Percentiles rank a stretch among this genome's conserved stretches.
phyloP scores from a whole-genome alignment of 2,329 filamentous ascomycete species.

The Dactylellina haptotyla region DNA sequence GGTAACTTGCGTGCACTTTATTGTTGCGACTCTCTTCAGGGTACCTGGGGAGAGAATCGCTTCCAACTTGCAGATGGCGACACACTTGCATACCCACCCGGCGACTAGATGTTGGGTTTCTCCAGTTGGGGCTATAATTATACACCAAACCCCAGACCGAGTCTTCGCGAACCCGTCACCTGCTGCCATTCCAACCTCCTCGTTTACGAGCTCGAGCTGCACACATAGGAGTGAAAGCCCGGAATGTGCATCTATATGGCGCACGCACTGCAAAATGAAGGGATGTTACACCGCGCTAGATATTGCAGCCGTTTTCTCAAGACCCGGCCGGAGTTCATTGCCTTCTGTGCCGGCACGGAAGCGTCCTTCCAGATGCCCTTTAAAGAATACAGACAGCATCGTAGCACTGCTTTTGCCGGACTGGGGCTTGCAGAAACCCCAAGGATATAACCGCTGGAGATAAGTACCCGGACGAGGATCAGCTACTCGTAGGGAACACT shows the following conservation, averaged over 20 bases:
- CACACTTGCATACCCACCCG: slow-evolving; percentile 30
- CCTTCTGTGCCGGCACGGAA: too few species aligned
- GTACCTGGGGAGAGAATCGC: background rate
- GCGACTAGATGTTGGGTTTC: slow-evolving; percentile 16
- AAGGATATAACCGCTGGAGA: slow-evolving; percentile 28
- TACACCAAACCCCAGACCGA: background rate
- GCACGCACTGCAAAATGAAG: slow-evolving; percentile 37
- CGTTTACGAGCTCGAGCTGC: background rate
- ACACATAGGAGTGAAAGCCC: too few species aligned
- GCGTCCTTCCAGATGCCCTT: too few species aligned
- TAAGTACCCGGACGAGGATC: slow-evolving; percentile 2
- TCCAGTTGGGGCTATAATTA: background rate
- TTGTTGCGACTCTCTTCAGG: too few species aligned
- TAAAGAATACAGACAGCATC: background rate
- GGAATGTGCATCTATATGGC: background rate
- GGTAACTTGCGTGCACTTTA: background rate
- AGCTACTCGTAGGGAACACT: background rate
- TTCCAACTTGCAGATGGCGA: slow-evolving; percentile 13
- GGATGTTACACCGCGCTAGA: slow-evolving; percentile 33
- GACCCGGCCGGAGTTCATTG: background rate
- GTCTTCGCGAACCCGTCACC: background rate
- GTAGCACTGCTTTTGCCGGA: background rate
- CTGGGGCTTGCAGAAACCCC: background rate
- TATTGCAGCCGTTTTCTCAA: slow-evolving; percentile 2
- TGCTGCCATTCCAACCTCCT: slow-evolving; percentile 17